A percentile compares a stretch with the other conserved stretches of the same genome.
Conservation (phyloP, 495 filamentous ascomycete genomes). For the Sordaria brevicollis region DNA sequence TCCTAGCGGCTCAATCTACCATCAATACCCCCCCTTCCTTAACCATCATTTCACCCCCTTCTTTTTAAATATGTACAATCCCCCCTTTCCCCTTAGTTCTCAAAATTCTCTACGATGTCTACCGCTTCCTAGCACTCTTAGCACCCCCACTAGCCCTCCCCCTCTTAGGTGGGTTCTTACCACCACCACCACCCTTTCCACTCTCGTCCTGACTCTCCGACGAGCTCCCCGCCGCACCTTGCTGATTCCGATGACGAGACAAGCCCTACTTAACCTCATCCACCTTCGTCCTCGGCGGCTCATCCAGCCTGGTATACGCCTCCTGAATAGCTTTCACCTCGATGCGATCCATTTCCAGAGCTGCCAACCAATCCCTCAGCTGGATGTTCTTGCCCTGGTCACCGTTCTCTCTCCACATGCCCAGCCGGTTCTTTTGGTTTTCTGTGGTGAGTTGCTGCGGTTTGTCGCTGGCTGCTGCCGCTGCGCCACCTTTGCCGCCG, state of each 20-base stretch:
- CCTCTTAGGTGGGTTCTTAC: too few species aligned
- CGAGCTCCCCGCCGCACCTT: not conserved
- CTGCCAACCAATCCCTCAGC: slow-evolving; percentile 55
- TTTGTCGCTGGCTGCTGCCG: slow-evolving; percentile 2
- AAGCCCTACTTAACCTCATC: not conserved
- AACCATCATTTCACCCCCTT: too few species aligned
- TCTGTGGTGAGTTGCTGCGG: slow-evolving; percentile 13
- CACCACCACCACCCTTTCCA: too few species aligned
- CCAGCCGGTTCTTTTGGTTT: slow-evolving; percentile 37
- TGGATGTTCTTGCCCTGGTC: slow-evolving; percentile 56
- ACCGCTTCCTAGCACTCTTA: too few species aligned
- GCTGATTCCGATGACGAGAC: not conserved
- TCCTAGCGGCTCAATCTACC: too few species aligned
- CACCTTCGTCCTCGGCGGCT: slow-evolving; percentile 8
- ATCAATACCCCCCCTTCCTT: too few species aligned
- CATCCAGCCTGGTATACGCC: slow-evolving; percentile 43
- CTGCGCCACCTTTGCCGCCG: slow-evolving; percentile 3
- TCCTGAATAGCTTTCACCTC: slow-evolving; percentile 44
- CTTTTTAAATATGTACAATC: too few species aligned
- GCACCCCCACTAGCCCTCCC: too few species aligned
- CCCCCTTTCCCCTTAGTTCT: too few species aligned
- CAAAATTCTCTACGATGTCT: too few species aligned
- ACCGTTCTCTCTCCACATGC: slow-evolving; percentile 52
- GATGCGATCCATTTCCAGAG: slow-evolving; percentile 51
- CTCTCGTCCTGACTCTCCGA: not conserved